Conservation (phyloP, 2,329 filamentous ascomycete species). For the Beauveria caledonica region DNA sequence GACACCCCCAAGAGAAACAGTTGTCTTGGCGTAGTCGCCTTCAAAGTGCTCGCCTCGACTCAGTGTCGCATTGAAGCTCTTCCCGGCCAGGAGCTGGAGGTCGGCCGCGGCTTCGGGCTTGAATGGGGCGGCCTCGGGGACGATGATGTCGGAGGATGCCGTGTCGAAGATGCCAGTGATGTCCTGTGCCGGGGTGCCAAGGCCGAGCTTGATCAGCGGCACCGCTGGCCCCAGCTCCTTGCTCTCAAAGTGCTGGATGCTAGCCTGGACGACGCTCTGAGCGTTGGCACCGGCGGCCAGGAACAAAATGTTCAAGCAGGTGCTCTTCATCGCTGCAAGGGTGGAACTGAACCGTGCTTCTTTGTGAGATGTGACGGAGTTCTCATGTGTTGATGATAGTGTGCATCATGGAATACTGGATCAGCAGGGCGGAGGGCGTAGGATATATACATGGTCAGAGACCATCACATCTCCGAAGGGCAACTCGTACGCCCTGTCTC, state of each 20-base stretch:
- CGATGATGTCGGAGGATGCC: neutral
- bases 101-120: neutral
- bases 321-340: neutral
- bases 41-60: neutral
- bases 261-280: neutral
- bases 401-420: no score
- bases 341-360: no score
- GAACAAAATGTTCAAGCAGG: neutral
- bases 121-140: neutral
- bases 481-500: no score
- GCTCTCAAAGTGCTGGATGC: neutral
- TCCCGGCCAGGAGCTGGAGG: neutral
- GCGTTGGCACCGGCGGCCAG: neutral
- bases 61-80: neutral
- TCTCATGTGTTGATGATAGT: no score
- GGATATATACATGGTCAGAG: no score
- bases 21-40: neutral
- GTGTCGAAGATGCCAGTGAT: slow-evolving; percentile 1
- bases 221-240: neutral
- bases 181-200: neutral
- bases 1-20: neutral
- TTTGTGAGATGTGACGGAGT: no score
- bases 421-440: no score
- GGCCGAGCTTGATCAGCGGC: neutral
- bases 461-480: no score